A percentile compares a stretch with the other conserved stretches of the same genome.
phyloP scores from a whole-genome alignment of 345 rosid species.

The Diplotaxis tenuifolia region DNA sequence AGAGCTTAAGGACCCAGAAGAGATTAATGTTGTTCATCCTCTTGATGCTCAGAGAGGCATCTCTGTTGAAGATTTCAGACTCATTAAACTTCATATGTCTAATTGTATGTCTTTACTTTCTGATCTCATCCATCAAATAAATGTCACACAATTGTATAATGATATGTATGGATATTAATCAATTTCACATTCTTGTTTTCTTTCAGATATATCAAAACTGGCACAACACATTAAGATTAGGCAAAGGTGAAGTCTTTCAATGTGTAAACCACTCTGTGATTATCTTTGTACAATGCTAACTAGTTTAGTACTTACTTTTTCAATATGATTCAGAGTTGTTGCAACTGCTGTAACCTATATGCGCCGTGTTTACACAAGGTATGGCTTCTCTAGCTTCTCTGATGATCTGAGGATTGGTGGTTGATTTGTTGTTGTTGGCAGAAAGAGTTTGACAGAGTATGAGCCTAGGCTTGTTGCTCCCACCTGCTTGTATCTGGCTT shows the following conservation, averaged over 20 bases:
- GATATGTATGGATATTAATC: constrained; percentile 15
- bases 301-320: background rate
- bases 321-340: constrained; percentile 65
- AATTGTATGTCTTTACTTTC: constrained; percentile 47
- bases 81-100: constrained; percentile 83
- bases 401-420: background rate
- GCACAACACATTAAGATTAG: constrained; percentile 84
- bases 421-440: constrained; percentile 36
- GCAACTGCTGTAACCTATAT: constrained; percentile 91
- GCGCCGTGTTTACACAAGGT: constrained; percentile 97
- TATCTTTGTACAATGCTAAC: constrained; percentile 9
- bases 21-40: constrained; percentile 68
- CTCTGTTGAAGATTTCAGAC: constrained; percentile 81
- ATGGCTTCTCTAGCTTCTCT: constrained; percentile 3
- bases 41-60: constrained; percentile 78
- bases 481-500: constrained; percentile 91
- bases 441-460: constrained; percentile 85
- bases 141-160: background rate
- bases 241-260: constrained; percentile 68
- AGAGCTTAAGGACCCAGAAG: constrained; percentile 83
- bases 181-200: constrained; percentile 4
- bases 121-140: background rate
- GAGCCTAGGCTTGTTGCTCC: constrained; percentile 97
- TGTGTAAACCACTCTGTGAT: background rate
- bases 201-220: constrained; percentile 73